A percentile compares a stretch with the other conserved stretches of the same genome.
These are phyloP conservation scores for Cyberlindnera galapagoensis DNA, from an alignment of 805 yeast genomes.

Conservation along the genomic window DNA sequence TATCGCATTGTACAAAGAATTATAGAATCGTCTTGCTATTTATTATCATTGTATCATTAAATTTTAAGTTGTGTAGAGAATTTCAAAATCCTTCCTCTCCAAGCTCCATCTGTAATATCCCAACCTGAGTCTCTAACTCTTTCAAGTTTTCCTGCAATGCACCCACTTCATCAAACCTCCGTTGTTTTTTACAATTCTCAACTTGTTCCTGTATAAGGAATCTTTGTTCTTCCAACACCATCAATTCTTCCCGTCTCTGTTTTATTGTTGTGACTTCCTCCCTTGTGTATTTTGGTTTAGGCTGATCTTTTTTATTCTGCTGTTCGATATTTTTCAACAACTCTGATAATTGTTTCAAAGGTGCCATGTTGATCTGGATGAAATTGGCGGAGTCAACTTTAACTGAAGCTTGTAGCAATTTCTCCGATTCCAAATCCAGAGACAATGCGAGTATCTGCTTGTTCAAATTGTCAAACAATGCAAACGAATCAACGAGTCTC, in stretches of 20 bases:
- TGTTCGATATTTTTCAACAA: conserved; percentile 26
- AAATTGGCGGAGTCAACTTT: conserved; percentile 50
- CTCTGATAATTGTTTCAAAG: conserved; percentile 54
- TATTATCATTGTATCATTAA: too few species aligned
- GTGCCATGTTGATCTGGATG: conserved; percentile 61
- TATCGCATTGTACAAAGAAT: conserved; percentile 3
- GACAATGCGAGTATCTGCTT: conserved; percentile 33
- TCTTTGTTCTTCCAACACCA: conserved; percentile 83
- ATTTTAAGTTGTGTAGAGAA: too few species aligned
- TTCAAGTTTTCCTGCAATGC: conserved; percentile 51
- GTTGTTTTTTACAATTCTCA: conserved; percentile 49
- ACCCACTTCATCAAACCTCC: conserved; percentile 72
- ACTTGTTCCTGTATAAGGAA: conserved; percentile 65
- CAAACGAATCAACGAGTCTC: conserved; percentile 41
- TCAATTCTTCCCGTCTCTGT: conserved; percentile 60
- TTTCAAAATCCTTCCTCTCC: conserved; percentile 48
- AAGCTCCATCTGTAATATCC: conserved; percentile 30
- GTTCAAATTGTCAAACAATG: conserved; percentile 43
- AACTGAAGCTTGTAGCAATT: conserved; percentile 44
- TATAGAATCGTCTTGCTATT: conserved; percentile 1
- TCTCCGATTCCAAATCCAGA: conserved; percentile 36
- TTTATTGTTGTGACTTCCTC: conserved; percentile 49
- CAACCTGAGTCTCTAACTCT: conserved; percentile 6
- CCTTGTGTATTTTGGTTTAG: conserved; percentile 22
- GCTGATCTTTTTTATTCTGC: conserved; percentile 12